Base-by-base conservation (phyloP, 2,329 filamentous ascomycete genomes). In the Westerdykella sp. region DNA sequence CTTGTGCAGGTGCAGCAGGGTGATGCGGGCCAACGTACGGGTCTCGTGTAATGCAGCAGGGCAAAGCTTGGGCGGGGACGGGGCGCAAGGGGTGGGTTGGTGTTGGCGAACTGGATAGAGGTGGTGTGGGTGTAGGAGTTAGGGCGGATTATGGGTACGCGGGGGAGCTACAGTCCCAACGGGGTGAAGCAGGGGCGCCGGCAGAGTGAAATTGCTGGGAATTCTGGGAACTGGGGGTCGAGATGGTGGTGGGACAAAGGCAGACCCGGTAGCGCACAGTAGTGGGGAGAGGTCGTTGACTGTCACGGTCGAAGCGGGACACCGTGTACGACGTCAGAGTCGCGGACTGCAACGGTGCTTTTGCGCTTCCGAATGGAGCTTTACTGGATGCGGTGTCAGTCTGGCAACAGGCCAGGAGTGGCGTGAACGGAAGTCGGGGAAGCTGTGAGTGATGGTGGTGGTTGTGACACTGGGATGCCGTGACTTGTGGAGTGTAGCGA, bases 1-100 rank as follows among this genome's bases (percentile, higher is more conserved):
- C 53, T 56, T 59, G 59, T 59, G 61, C 61, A 58, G 44, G 59
- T 59, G 61, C 61, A 58, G 44, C 22, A 41, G 41, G 50, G 15
- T 31, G 40, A 47, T 43, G 48, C 44, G 45, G 54, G 56, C 55
- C 49, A 53, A 53, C 47, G 48, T 53, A 57, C 55, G 43, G 34
- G 37, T 31, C 32, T 42, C 42, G 42, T 22, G 48, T 18, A 31
- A 36, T 34, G 41, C 37, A 39, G 48, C 42, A 46, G 46, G 41
- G 37, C 32, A 35, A 12, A 14, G 32, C 32, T 35, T 39, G 37
- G 30, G 36, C 42, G 39, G 44, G 47, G 23, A 31, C 41, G 45
- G 47, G 41, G 54, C 46, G 56, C 51, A 52, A 50, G 49, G 50
- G 45, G 48, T 18, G 43, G 40, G 38, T 37, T 36, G 40, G 32